A percentile compares a stretch with the other conserved stretches of the same genome.
These are phyloP conservation scores for Rhizophagus clarus DNA, from an alignment of 192 early-diverging fungal species.

Conservation along the genomic window DNA sequence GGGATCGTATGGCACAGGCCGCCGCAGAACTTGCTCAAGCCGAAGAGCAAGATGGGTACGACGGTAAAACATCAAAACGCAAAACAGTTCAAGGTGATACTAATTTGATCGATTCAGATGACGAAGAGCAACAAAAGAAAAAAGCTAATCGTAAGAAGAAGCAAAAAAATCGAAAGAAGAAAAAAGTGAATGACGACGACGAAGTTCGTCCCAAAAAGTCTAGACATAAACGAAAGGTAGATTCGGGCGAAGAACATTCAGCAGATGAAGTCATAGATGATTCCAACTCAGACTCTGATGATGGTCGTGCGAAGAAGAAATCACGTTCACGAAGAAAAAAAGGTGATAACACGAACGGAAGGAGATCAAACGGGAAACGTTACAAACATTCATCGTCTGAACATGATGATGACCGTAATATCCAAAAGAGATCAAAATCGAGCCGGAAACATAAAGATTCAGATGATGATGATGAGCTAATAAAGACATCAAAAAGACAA, in stretches of 20 bases:
- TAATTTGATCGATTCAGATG: not conserved
- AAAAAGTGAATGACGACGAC: not conserved
- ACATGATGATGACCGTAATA: not conserved
- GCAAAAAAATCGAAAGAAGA: not conserved
- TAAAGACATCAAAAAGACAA: not conserved
- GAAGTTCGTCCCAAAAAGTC: constrained; percentile 6
- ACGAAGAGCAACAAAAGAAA: not conserved
- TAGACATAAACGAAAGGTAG: not conserved
- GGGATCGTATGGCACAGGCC: constrained; percentile 51
- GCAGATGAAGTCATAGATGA: not conserved
- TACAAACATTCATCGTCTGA: not conserved
- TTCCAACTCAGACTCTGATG: not conserved
- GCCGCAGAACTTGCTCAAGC: constrained; percentile 23
- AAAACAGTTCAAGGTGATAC: not conserved
- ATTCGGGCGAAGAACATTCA: not conserved
- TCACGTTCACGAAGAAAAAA: not conserved
- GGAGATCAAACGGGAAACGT: not conserved
- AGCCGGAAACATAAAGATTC: constrained; percentile 41
- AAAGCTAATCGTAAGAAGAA: not conserved
- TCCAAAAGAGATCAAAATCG: not conserved
- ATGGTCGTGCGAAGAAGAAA: not conserved
- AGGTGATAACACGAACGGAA: too few relatives aligned
- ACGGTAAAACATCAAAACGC: not conserved
- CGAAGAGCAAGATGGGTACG: constrained; percentile 12
- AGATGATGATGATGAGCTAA: constrained; percentile 38